Evolutionary conservation across 805 yeast genomes (phyloP).

Genomic region (Ogataea sp.): DNA sequence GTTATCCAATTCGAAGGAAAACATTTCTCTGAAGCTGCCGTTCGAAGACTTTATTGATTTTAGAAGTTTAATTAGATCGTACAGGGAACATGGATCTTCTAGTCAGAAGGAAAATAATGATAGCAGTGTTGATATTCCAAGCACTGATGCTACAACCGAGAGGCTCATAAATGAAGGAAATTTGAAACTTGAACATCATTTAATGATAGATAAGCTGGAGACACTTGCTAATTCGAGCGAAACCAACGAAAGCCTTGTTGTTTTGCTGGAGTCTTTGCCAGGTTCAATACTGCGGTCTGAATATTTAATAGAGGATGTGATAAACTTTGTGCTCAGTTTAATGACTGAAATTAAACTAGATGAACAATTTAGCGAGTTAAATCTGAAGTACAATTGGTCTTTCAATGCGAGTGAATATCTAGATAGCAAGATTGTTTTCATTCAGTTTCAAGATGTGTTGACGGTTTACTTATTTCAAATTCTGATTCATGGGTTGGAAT

Average conservation of each 20-base stretch:
- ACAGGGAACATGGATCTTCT: too few species aligned
- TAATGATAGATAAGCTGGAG: neutral
- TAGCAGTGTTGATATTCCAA: too few species aligned
- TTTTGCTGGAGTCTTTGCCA: neutral
- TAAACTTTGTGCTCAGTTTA: neutral
- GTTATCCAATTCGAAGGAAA: neutral
- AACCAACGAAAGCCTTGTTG: neutral
- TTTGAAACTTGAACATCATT: neutral
- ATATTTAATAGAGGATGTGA: neutral
- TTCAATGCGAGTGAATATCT: constrained; percentile 9
- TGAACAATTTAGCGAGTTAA: neutral
- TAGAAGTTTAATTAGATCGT: neutral
- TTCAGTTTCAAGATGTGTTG: constrained; percentile 20
- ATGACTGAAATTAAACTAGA: neutral
- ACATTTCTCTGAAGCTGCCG: neutral
- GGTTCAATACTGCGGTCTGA: neutral
- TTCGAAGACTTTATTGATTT: neutral
- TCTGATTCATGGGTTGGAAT: neutral
- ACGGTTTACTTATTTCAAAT: constrained; percentile 15
- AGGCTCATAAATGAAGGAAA: constrained; percentile 2
- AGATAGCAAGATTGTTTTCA: constrained; percentile 14
- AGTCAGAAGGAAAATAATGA: too few species aligned
- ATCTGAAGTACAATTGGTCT: constrained; percentile 17
- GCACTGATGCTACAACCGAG: neutral
- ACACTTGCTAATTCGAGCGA: neutral